Percentiles rank a stretch among this genome's conserved stretches.
phyloP scores from a whole-genome alignment of 495 filamentous ascomycete genomes.

The Aspergillus ellipticus region DNA sequence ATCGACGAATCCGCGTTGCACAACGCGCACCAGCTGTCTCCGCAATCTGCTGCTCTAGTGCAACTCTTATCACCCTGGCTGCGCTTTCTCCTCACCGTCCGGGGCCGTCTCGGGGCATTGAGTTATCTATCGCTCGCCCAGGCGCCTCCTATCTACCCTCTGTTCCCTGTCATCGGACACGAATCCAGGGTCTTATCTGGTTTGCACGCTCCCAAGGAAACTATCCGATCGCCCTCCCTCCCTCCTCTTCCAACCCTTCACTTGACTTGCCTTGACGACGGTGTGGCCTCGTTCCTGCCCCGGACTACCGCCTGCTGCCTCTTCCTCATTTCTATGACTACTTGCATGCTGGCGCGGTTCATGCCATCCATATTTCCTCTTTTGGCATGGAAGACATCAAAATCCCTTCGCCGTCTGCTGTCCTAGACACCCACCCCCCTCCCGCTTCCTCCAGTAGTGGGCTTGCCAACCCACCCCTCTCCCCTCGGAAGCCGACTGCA shows the following conservation, averaged over 20 bases:
- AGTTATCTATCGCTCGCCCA: constrained; percentile 20
- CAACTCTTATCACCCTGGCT: constrained; percentile 23
- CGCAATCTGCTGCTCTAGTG: constrained; percentile 23
- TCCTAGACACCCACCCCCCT: constrained; percentile 46
- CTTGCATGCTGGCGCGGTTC: not conserved
- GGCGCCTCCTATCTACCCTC: constrained; percentile 16
- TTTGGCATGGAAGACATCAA: constrained; percentile 58
- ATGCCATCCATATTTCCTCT: constrained; percentile 3
- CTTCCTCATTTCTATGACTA: not conserved
- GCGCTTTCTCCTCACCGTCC: constrained; percentile 23
- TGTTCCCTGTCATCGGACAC: constrained; percentile 6
- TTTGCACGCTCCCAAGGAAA: not conserved
- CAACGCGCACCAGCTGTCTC: constrained; percentile 23
- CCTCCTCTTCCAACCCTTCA: not conserved
- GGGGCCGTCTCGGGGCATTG: constrained; percentile 9
- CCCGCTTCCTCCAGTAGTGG: constrained; percentile 20
- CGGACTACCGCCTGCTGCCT: not conserved
- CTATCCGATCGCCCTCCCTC: constrained; percentile 5
- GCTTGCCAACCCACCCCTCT: constrained; percentile 30
- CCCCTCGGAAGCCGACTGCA: constrained; percentile 29
- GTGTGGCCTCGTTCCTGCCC: not conserved
- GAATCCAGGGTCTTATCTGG: constrained; percentile 15
- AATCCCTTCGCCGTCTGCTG: constrained; percentile 61
- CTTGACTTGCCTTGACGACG: too few species aligned
- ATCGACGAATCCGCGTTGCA: constrained; percentile 21